These are phyloP conservation scores for Pseudogymnoascus sp. DNA, from an alignment of 2,329 filamentous ascomycete genomes.

Conservation along the genomic window DNA sequence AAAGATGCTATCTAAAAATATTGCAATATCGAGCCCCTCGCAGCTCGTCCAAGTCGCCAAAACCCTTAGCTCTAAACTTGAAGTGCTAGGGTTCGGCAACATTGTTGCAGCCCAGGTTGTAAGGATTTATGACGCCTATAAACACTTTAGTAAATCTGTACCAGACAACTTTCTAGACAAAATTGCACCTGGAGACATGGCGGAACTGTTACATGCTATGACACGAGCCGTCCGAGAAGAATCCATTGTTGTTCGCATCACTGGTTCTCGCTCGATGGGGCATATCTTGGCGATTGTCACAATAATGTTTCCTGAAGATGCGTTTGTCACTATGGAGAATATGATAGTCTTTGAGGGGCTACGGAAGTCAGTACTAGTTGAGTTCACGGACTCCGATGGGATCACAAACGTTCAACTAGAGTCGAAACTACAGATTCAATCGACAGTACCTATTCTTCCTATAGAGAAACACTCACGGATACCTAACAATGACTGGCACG, in stretches of 20 bases:
- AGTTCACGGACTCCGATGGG: background rate
- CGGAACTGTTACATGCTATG: background rate
- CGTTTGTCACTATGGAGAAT: background rate
- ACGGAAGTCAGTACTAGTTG: background rate
- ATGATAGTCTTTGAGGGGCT: background rate
- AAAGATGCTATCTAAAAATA: background rate
- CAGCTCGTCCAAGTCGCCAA: slow-evolving; percentile 14
- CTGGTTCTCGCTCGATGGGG: background rate
- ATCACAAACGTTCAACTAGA: background rate
- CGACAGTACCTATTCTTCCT: background rate
- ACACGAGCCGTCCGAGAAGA: background rate
- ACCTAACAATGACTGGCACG: no score
- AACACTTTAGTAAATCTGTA: background rate
- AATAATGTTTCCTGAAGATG: background rate
- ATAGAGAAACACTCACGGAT: no score
- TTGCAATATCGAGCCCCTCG: background rate
- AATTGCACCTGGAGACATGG: background rate
- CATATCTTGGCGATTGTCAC: background rate
- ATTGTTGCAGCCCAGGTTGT: background rate
- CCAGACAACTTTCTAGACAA: background rate
- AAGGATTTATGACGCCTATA: background rate
- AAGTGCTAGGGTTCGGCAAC: background rate
- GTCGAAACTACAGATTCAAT: background rate
- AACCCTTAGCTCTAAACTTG: background rate
- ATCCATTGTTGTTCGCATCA: background rate